phyloP scores from a whole-genome alignment of 169 alveolate species.

The Plasmodium vinckei region DNA sequence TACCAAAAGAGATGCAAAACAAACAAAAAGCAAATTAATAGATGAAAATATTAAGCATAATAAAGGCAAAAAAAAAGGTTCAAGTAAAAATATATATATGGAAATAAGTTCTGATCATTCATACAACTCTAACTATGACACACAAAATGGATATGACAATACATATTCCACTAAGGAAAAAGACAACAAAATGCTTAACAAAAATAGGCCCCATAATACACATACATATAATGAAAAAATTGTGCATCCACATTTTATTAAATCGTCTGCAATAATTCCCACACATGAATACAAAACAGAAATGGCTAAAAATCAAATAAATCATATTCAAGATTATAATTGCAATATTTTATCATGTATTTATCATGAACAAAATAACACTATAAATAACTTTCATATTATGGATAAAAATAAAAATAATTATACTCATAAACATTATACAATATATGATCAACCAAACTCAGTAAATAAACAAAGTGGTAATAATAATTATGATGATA shows the following conservation, averaged over 20 bases:
- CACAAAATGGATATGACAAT: neutral
- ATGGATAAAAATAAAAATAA: neutral
- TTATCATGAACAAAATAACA: neutral
- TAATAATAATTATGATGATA: neutral
- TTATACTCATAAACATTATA: neutral
- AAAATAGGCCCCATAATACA: too few relatives aligned
- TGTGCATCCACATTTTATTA: too few relatives aligned
- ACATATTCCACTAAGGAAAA: too few relatives aligned
- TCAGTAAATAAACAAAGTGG: neutral
- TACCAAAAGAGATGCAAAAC: neutral
- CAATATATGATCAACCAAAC: too few relatives aligned
- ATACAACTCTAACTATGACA: neutral
- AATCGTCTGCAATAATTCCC: too few relatives aligned
- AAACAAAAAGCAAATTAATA: neutral
- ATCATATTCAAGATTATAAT: too few relatives aligned
- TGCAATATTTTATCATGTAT: too few relatives aligned
- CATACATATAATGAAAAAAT: too few relatives aligned
- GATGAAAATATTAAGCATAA: neutral
- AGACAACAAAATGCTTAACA: too few relatives aligned
- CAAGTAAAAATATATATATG: neutral
- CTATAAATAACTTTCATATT: too few relatives aligned
- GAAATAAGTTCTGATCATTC: slow-evolving; percentile 8
- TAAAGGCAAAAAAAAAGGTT: neutral
- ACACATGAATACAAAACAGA: too few relatives aligned
- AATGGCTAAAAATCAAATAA: too few relatives aligned